Base-by-base conservation (phyloP, 345 rosid genomes). In the Aquilaria sinensis region DNA sequence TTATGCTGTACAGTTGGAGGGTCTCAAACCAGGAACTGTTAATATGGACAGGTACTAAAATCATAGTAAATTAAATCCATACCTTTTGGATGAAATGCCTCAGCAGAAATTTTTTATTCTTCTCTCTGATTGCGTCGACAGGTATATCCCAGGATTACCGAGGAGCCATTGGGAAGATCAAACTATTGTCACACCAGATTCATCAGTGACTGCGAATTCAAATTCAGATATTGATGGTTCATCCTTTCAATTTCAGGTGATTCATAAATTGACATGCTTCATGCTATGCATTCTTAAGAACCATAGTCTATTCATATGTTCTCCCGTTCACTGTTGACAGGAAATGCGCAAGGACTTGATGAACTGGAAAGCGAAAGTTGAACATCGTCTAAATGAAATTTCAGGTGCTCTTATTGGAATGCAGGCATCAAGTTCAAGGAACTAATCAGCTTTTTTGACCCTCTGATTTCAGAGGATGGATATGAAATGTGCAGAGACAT, bases 321-420 rank as follows among this genome's bases (percentile, higher is more conserved):
- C 48, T 33, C 41, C 50, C 51, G 10, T 57, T 66, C 5, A 9
- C 43, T 3, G 8, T 37, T 75, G 47, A 48, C 83, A 89, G 96
- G 93, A 85, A 74, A 82, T 74, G 74, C 68, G 74, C 57, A 85
- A 89, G 73, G 97, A 93, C 72, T 64, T 83, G 68, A 62, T 74
- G 65, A 78, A 83, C 41, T 89, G 98, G 98, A 93, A 83, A 75
- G 83, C 71, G 29, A 86, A 87, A 76, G 76, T 81, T 57, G 97
- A 89, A 72, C 81, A 85, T 69, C 98, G 83, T 81, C 74, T 93
- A 70, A 67, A 67, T 49, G 92, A 87, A 69, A 69, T 85, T 47
- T 73, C 85, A 32, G 76, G 77, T 69, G 60, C 90, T 11, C 72
- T 89, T 51, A 63, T 70, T 53, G 80, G 65, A 49, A 64, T 89